Conservation (phyloP, 2,329 filamentous ascomycete genomes). For the Verticillium zaregamsianum region DNA sequence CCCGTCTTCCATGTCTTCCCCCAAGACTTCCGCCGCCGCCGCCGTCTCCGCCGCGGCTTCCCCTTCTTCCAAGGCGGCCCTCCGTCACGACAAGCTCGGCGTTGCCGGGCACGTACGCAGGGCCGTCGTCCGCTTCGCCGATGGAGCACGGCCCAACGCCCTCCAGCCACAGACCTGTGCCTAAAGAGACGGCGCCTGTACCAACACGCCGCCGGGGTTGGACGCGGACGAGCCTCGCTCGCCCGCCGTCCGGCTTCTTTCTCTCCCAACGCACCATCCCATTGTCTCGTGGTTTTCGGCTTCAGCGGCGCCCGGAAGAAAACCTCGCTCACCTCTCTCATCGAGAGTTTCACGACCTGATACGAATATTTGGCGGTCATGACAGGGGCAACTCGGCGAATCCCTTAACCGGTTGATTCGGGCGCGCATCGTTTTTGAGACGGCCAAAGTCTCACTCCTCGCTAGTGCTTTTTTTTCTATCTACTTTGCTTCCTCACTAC, state of each 20-base stretch:
- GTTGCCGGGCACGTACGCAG: constrained; percentile 31
- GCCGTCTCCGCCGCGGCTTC: constrained; percentile 24
- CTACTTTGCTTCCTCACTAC: not conserved
- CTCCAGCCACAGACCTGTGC: constrained; percentile 29
- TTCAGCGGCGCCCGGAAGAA: constrained; percentile 4
- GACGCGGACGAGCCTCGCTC: not conserved
- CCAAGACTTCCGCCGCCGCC: constrained; percentile 21
- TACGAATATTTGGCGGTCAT: constrained; percentile 12
- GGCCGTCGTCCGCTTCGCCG: constrained; percentile 37
- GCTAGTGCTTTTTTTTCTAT: constrained; percentile 6
- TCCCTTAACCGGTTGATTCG: constrained; percentile 11
- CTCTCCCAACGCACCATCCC: constrained; percentile 4
- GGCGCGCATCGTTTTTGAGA: constrained; percentile 2
- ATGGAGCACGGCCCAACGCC: constrained; percentile 28
- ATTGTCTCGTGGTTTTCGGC: constrained; percentile 12
- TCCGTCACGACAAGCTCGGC: constrained; percentile 37
- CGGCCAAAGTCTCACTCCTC: not conserved
- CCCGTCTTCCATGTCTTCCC: constrained; percentile 51
- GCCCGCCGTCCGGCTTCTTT: not conserved
- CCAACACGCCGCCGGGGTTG: not conserved
- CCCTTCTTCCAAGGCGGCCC: constrained; percentile 37
- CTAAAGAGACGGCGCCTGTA: constrained; percentile 19
- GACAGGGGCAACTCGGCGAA: constrained; percentile 10
- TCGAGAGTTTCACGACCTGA: constrained; percentile 15
- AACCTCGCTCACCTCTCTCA: constrained; percentile 11